Base-by-base conservation (phyloP, 208 protist species). In the Angomonas deanei region DNA sequence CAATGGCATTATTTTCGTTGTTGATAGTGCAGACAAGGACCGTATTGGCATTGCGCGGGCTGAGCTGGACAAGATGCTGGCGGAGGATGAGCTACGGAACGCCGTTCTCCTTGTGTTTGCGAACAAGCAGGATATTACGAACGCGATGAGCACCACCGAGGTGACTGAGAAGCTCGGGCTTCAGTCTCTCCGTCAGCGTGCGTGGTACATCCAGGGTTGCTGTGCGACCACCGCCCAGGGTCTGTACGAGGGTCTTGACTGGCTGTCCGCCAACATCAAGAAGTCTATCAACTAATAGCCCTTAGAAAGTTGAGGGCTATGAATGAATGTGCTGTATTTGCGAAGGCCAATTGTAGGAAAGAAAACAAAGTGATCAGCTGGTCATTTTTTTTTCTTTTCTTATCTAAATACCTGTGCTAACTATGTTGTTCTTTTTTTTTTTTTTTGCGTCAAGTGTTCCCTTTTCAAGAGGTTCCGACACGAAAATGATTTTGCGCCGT, bases 61-160 rank as follows among this genome's bases (percentile, higher is more conserved):
- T 8, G 97, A 99, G 69, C 78, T 99, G 26, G 86, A 97, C 54
- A 96, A 91, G 64, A 97, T 99, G 88, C 65, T 99, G n/a, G 69
- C 80, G 5, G 97, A 99, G 73, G 97, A 99, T 56, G 97, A 99
- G 72, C 92, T 99, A 15, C 79, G 93, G 53, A 97, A 99, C 61
- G 95, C 96, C 5, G 71, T 91, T 4, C 72, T 99, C 10, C 90
- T 99, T 3, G 96, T 99, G 4, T 99, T 99, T 59, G 98, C 98
- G n/a, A 99, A 99, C 93, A 99, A 99, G 81, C 97, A 99, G 80
- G 98, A 99, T 87, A 67, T 99, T 32, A 97, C 98, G 30, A 98
- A 99, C 74, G 97, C 98, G 13, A 98, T 99, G 90, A 93, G 84
- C 66, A 95, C 86, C 11, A 94, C 88, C 4, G 97, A 99, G 78